Conservation (phyloP, 768 basidiomycete genomes). For the Lactarius akahatsu region DNA sequence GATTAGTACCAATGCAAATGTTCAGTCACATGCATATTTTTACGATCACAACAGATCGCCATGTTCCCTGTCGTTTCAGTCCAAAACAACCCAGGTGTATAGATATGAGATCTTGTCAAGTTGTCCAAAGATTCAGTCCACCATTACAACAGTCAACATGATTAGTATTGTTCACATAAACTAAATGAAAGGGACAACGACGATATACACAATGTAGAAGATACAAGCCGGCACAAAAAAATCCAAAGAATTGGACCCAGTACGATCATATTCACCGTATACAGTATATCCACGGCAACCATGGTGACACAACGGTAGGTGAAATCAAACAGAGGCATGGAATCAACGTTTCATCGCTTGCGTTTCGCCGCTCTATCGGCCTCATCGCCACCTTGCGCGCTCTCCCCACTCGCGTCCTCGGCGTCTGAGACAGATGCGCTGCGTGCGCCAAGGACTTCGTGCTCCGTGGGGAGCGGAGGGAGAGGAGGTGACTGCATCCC, state of each 20-base stretch:
- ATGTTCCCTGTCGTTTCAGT: neutral
- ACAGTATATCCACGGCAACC: conserved; percentile 19
- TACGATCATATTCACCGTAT: neutral
- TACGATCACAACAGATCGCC: neutral
- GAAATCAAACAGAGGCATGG: neutral
- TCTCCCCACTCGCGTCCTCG: conserved; percentile 25
- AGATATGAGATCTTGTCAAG: neutral
- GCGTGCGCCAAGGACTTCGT: conserved; percentile 16
- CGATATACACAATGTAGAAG: conserved; percentile 14
- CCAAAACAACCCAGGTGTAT: neutral
- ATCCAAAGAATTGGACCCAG: conserved; percentile 6
- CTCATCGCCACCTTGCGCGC: conserved; percentile 13
- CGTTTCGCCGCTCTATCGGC: conserved; percentile 23
- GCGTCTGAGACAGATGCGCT: conserved; percentile 24
- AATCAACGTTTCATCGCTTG: conserved; percentile 17
- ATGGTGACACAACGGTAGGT: conserved; percentile 4
- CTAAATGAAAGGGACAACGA: neutral
- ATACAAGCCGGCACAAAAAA: conserved; percentile 10
- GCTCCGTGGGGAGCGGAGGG: conserved; percentile 9
- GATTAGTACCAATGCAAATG: too few relatives aligned
- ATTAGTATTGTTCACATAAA: conserved; percentile 19
- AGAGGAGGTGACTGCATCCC: conserved; percentile 5
- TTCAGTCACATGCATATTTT: too few relatives aligned
- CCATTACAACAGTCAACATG: conserved; percentile 7
- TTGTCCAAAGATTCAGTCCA: neutral